A percentile compares a stretch with the other conserved stretches of the same genome.
These are phyloP conservation scores for Poa pratensis DNA, from an alignment of 176 grass and related monocot genomes.

Conservation along the genomic window DNA sequence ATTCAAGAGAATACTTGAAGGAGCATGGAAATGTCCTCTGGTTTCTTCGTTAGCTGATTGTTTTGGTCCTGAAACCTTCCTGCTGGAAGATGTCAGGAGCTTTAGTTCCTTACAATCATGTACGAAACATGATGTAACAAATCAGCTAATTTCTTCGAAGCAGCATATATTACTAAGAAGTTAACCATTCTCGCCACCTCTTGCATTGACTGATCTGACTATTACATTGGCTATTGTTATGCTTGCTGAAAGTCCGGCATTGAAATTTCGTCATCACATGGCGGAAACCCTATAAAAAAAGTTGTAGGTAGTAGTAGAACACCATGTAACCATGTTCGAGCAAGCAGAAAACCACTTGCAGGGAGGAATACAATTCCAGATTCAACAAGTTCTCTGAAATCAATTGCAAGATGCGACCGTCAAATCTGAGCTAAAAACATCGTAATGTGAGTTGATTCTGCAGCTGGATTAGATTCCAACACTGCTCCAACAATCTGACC, in stretches of 20 bases:
- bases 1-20: slow-evolving; percentile 20
- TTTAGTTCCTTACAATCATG: slow-evolving; percentile 30
- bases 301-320: neutral
- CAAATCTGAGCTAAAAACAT: neutral
- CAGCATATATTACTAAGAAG: neutral
- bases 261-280: neutral
- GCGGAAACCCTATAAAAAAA: neutral
- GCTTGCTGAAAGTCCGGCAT: neutral
- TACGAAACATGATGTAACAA: slow-evolving; percentile 29
- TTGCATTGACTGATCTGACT: neutral
- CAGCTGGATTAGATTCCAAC: neutral
- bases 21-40: slow-evolving; percentile 11
- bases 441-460: neutral
- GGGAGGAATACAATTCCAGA: neutral
- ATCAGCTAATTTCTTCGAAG: slow-evolving; percentile 1
- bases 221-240: neutral
- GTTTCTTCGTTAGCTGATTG: slow-evolving; percentile 2
- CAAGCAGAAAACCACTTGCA: neutral
- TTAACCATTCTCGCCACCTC: neutral
- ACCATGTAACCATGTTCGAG: neutral
- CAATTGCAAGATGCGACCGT: neutral
- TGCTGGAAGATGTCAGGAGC: neutral
- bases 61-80: slow-evolving; percentile 1
- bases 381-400: neutral
- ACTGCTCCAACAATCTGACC: neutral